Evolutionary conservation across 805 yeast genomes (phyloP).

Genomic region (Nakazawaea wyomingensis): DNA sequence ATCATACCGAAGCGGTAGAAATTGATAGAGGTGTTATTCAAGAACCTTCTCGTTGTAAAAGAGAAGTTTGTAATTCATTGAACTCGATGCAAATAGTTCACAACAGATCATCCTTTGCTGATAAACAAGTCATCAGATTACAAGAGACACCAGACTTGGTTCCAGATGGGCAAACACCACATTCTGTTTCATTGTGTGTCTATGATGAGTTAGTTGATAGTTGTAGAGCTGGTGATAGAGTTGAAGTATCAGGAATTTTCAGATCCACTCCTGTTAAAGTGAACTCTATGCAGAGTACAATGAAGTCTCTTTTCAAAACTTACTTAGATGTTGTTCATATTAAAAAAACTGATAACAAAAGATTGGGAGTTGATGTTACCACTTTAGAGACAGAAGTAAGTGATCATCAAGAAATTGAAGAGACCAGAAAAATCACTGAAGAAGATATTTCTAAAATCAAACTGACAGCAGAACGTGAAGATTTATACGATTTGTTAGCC

Average conservation of each 20-base stretch:
- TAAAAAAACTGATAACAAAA: constrained; percentile 74
- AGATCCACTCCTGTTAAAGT: constrained; percentile 89
- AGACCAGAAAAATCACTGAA: constrained; percentile 59
- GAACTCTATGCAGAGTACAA: constrained; percentile 76
- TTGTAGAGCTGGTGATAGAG: constrained; percentile 93
- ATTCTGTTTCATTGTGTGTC: constrained; percentile 86
- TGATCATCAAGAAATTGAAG: constrained; percentile 70
- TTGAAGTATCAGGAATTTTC: constrained; percentile 93
- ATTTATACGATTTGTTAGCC: constrained; percentile 79
- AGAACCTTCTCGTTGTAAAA: constrained; percentile 92
- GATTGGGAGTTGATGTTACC: constrained; percentile 75
- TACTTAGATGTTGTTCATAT: constrained; percentile 93
- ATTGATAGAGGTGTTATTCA: constrained; percentile 92
- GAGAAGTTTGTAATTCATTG: constrained; percentile 73
- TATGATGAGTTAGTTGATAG: constrained; percentile 95
- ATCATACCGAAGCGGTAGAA: constrained; percentile 85
- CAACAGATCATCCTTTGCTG: constrained; percentile 89
- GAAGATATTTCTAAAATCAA: constrained; percentile 65
- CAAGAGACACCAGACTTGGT: constrained; percentile 96
- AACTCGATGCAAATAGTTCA: constrained; percentile 90
- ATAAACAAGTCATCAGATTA: constrained; percentile 87
- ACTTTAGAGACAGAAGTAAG: constrained; percentile 57
- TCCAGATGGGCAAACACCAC: constrained; percentile 99
- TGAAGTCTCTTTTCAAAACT: constrained; percentile 84
- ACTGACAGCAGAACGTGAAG: constrained; percentile 60